A percentile compares a stretch with the other conserved stretches of the same genome.
Conservation (phyloP, 805 yeast genomes). For the Candida maris region DNA sequence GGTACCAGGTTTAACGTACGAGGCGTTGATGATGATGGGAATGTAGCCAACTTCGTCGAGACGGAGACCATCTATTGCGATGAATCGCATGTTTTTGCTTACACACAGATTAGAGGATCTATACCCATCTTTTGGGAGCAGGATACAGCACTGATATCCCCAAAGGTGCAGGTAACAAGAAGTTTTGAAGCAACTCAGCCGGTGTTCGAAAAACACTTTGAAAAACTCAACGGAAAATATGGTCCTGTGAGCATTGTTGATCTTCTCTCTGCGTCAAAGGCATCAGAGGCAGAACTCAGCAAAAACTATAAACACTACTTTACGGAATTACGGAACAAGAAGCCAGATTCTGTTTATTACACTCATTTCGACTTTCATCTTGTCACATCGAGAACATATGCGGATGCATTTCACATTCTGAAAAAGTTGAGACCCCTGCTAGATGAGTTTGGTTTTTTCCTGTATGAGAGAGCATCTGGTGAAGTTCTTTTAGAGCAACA, state of each 20-base stretch:
- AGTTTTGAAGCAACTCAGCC: conserved; percentile 92
- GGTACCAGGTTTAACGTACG: conserved; percentile 95
- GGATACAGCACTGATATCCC: conserved; percentile 84
- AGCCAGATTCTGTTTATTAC: conserved; percentile 44
- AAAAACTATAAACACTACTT: conserved; percentile 63
- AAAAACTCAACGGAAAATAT: conserved; percentile 63
- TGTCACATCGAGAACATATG: conserved; percentile 87
- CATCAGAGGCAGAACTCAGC: conserved; percentile 72
- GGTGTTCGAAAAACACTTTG: conserved; percentile 79
- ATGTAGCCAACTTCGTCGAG: conserved; percentile 94
- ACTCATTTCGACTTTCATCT: conserved; percentile 93
- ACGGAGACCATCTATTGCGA: conserved; percentile 74
- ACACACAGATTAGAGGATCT: conserved; percentile 89
- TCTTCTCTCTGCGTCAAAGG: conserved; percentile 66
- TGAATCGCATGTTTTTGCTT: conserved; percentile 58
- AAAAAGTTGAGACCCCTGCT: conserved; percentile 63
- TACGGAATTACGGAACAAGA: conserved; percentile 34
- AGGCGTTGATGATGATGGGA: conserved; percentile 92
- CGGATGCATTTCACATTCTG: conserved; percentile 70
- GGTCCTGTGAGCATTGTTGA: conserved; percentile 91
- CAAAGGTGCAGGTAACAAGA: conserved; percentile 85
- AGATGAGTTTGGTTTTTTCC: conserved; percentile 77
- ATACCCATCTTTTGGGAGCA: conserved; percentile 99
- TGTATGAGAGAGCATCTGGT: conserved; percentile 55
- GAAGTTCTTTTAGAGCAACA: conserved; percentile 70